Percentiles rank a stretch among this genome's conserved stretches.
These are phyloP conservation scores for Scleroderma citrinum DNA, from an alignment of 768 basidiomycete species.

Conservation along the genomic window DNA sequence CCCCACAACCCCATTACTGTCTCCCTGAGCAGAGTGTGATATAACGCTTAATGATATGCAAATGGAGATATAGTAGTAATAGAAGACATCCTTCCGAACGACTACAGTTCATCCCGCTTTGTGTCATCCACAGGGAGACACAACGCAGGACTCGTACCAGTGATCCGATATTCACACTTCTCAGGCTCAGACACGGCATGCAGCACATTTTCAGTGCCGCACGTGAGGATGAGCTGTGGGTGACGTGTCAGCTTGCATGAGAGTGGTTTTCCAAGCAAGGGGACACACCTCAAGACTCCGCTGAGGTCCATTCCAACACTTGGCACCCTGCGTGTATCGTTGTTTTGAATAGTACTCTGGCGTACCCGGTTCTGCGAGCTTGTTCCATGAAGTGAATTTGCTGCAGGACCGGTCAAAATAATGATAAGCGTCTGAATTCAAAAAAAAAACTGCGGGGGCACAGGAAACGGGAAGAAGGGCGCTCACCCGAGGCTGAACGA, in stretches of 20 bases:
- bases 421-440: too few relatives aligned
- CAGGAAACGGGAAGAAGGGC: background rate
- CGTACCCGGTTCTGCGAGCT: constrained; percentile 48
- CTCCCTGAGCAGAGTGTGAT: too few relatives aligned
- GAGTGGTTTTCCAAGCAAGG: constrained; percentile 1
- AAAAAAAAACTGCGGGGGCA: background rate
- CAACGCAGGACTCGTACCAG: constrained; percentile 78
- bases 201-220: constrained; percentile 81
- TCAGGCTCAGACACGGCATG: constrained; percentile 81
- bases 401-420: constrained; percentile 32
- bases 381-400: constrained; percentile 77
- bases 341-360: constrained; percentile 78
- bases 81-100: too few relatives aligned
- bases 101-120: constrained; percentile 25
- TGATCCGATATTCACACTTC: constrained; percentile 93
- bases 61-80: too few relatives aligned
- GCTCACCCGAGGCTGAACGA: constrained; percentile 79
- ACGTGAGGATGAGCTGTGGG: constrained; percentile 67
- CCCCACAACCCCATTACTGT: background rate
- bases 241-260: background rate
- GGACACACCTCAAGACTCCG: constrained; percentile 67
- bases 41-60: too few relatives aligned
- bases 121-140: constrained; percentile 46
- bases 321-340: constrained; percentile 74
- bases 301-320: constrained; percentile 96